These are phyloP conservation scores for Cordyceps militaris DNA, from an alignment of 2,329 filamentous ascomycete species.

Conservation along the genomic window DNA sequence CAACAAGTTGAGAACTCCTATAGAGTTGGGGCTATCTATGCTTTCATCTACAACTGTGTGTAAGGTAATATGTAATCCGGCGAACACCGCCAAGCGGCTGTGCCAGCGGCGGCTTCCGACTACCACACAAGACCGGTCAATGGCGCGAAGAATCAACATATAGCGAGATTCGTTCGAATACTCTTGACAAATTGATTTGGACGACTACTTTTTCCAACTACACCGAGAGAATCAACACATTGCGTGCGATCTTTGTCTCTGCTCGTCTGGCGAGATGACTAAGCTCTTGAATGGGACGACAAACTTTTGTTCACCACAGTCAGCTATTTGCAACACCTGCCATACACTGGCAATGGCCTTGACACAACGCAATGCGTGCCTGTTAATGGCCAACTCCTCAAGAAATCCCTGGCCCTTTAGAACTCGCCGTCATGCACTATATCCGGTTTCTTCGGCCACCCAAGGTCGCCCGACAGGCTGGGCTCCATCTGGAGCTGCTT, in stretches of 20 bases:
- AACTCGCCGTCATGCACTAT: conserved; percentile 44
- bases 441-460: conserved; percentile 46
- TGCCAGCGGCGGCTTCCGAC: conserved; percentile 15
- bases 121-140: background rate
- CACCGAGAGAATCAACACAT: background rate
- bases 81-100: conserved; percentile 1
- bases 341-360: background rate
- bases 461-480: conserved; percentile 25
- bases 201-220: background rate
- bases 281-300: background rate
- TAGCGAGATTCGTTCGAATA: background rate
- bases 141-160: background rate
- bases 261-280: background rate
- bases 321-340: background rate
- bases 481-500: conserved; percentile 34
- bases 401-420: background rate
- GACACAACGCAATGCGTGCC: background rate
- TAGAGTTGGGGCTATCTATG: background rate
- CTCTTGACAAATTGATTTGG: background rate
- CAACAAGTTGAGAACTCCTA: background rate
- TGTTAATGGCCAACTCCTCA: background rate
- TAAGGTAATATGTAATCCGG: background rate
- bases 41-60: background rate
- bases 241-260: background rate
- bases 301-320: background rate